Evolutionary conservation across 2,329 filamentous ascomycete genomes (phyloP).

Genomic region (Aspergillus sp.): DNA sequence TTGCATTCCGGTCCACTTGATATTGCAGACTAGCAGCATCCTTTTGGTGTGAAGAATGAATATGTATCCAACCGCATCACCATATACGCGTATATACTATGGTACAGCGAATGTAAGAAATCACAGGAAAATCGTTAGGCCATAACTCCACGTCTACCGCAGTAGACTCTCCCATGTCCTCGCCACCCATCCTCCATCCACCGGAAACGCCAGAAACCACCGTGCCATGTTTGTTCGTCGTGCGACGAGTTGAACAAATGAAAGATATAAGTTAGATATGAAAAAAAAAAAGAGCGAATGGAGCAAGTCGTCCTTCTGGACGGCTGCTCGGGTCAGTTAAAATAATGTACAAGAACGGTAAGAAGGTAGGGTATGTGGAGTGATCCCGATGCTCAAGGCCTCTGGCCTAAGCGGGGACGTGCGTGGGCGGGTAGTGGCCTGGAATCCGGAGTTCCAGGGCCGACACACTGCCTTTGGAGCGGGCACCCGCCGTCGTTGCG

Average conservation of each 20-base stretch:
- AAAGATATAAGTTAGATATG: background rate
- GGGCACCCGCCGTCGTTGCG: constrained; percentile 13
- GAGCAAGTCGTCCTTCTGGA: no score
- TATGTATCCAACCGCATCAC: background rate
- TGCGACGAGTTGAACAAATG: background rate
- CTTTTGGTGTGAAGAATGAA: no score
- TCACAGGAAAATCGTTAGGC: background rate
- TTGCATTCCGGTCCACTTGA: no score
- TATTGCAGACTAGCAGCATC: no score
- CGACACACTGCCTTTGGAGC: constrained; percentile 26
- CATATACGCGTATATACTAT: constrained; percentile 6
- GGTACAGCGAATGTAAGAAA: constrained; percentile 7
- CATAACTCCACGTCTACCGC: background rate
- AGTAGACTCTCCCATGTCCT: background rate
- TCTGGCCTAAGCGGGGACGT: constrained; percentile 24
- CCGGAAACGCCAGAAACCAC: background rate
- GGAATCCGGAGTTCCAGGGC: constrained; percentile 36
- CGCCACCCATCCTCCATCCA: no score
- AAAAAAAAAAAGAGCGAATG: background rate
- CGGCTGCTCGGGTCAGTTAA: no score
- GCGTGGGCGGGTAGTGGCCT: constrained; percentile 32
- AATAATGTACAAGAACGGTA: background rate
- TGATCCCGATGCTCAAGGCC: background rate
- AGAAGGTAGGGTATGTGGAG: background rate
- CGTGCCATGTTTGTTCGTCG: background rate